Percentiles rank a stretch among this genome's conserved stretches.
phyloP scores from a whole-genome alignment of 257 asterid species.

The Vinca minor region DNA sequence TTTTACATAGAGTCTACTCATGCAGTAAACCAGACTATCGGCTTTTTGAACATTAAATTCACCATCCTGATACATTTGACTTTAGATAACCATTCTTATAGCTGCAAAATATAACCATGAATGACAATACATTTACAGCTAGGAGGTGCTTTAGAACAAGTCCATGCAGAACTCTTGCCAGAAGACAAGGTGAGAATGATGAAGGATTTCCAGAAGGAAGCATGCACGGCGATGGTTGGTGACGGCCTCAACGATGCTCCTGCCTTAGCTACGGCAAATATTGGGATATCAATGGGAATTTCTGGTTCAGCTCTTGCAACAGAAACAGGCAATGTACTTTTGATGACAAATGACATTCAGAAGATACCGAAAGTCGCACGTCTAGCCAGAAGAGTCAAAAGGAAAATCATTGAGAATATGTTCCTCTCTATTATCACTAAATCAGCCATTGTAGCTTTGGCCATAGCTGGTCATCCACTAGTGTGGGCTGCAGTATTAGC shows the following conservation, averaged over 20 bases:
- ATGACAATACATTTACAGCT: slow-evolving; percentile 27
- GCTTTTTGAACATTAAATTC: too few species aligned
- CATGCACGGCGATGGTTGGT: slow-evolving; percentile 72
- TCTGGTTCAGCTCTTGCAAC: slow-evolving; percentile 81
- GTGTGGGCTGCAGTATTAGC: slow-evolving; percentile 87
- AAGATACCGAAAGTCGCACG: slow-evolving; percentile 46
- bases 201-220: slow-evolving; percentile 49
- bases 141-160: slow-evolving; percentile 42
- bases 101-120: too few species aligned
- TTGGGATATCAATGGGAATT: slow-evolving; percentile 88
- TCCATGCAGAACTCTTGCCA: slow-evolving; percentile 70
- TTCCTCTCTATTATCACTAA: slow-evolving; percentile 42
- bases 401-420: slow-evolving; percentile 62
- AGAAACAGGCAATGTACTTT: slow-evolving; percentile 61
- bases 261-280: slow-evolving; percentile 68
- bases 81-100: too few species aligned
- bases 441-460: slow-evolving; percentile 53
- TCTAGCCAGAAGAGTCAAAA: slow-evolving; percentile 41
- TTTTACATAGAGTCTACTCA: too few species aligned
- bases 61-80: too few species aligned
- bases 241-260: slow-evolving; percentile 88
- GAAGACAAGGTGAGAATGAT: slow-evolving; percentile 54
- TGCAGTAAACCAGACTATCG: too few species aligned
- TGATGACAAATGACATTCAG: slow-evolving; percentile 74
- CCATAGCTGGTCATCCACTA: slow-evolving; percentile 74